Evolutionary conservation across 306 rosid species (phyloP).

Genomic region (Erythrophleum fordii): DNA sequence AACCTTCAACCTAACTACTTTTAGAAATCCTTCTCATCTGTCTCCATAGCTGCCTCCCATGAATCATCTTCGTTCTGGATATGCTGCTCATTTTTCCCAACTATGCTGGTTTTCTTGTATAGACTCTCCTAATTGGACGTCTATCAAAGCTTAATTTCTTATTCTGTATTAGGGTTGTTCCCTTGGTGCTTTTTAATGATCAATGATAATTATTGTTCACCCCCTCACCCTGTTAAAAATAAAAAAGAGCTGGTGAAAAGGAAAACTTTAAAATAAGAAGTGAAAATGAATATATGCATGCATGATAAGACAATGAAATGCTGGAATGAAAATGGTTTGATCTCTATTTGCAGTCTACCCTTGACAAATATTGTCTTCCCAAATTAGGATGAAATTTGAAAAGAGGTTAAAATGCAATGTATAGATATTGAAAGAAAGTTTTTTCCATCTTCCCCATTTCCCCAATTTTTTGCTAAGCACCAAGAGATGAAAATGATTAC

Average conservation of each 20-base stretch:
- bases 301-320: not conserved
- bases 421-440: constrained; percentile 1
- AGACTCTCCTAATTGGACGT: not conserved
- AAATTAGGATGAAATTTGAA: not conserved
- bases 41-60: not conserved
- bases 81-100: not conserved
- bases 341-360: not conserved
- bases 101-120: not conserved
- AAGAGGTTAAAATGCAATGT: not conserved
- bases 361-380: not conserved
- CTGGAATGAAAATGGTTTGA: not conserved
- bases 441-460: not conserved
- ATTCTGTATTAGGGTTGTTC: not conserved
- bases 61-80: not conserved
- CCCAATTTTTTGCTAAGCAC: not conserved
- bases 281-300: not conserved
- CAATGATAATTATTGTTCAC: not conserved
- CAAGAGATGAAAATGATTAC: not conserved
- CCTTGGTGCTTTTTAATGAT: not conserved
- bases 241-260: not conserved
- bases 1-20: not conserved
- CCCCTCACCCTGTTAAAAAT: not conserved
- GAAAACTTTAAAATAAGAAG: not conserved
- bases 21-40: not conserved
- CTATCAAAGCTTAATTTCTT: too few species aligned